These are phyloP conservation scores for Pleurotus salmoneostramineus DNA, from an alignment of 768 basidiomycete species.

Conservation along the genomic window DNA sequence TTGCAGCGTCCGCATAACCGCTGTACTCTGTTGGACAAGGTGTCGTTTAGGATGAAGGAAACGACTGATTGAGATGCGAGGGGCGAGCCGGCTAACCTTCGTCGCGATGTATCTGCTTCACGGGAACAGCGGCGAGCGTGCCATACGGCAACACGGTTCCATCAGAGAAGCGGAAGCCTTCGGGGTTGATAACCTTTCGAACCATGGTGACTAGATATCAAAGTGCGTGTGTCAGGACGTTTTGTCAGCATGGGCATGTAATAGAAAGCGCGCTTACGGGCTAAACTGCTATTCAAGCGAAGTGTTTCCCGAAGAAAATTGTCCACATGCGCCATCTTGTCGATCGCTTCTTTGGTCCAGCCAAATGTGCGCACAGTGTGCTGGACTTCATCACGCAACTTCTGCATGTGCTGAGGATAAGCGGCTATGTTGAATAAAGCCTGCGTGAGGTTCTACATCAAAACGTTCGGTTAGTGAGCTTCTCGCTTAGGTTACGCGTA, in stretches of 20 bases:
- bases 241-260: not conserved
- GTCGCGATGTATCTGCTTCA: slow-evolving; percentile 16
- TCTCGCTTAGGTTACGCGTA: no score
- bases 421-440: slow-evolving; percentile 28
- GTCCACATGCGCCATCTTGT: slow-evolving; percentile 31
- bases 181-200: slow-evolving; percentile 22
- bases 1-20: not conserved
- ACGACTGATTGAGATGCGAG: not conserved
- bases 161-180: slow-evolving; percentile 30
- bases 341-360: slow-evolving; percentile 25
- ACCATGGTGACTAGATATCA: slow-evolving; percentile 18
- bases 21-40: not conserved
- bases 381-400: slow-evolving; percentile 37
- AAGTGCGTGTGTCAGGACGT: no score
- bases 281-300: slow-evolving; percentile 24
- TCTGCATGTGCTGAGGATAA: slow-evolving; percentile 22
- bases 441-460: slow-evolving; percentile 25
- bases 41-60: not conserved
- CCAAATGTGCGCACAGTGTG: slow-evolving; percentile 21
- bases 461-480: not conserved
- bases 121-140: slow-evolving; percentile 18
- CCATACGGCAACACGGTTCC: slow-evolving; percentile 32
- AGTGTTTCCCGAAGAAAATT: slow-evolving; percentile 35
- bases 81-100: not conserved
- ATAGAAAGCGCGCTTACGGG: slow-evolving; percentile 17